These are phyloP conservation scores for Hypoxylon lienhwacheense DNA, from an alignment of 495 filamentous ascomycete species.

Conservation along the genomic window DNA sequence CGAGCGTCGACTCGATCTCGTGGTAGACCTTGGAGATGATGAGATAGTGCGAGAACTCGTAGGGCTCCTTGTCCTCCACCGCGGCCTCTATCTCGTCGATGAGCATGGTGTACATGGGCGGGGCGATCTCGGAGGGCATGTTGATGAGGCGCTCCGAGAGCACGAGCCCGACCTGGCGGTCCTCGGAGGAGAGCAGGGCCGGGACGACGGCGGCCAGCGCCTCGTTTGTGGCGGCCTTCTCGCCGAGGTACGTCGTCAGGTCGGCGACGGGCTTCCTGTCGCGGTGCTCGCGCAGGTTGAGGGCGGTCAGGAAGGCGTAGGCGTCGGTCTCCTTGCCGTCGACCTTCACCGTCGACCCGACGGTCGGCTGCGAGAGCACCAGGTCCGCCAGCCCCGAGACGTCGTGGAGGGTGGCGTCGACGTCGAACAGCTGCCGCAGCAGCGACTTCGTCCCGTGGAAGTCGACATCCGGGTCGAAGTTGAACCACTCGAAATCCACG, in stretches of 20 bases:
- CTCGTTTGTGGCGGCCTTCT: conserved; percentile 58
- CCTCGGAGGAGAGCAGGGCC: conserved; percentile 56
- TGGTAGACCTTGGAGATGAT: conserved; percentile 87
- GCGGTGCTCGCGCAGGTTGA: conserved; percentile 82
- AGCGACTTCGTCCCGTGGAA: conserved; percentile 94
- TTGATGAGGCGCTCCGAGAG: conserved; percentile 93
- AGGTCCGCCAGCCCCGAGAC: conserved; percentile 83
- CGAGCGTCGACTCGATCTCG: conserved; percentile 80
- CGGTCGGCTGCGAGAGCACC: conserved; percentile 81
- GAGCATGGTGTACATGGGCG: conserved; percentile 96
- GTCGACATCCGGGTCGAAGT: conserved; percentile 84
- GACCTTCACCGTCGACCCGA: conserved; percentile 94
- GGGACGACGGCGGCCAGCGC: conserved; percentile 57
- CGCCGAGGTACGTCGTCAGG: conserved; percentile 69
- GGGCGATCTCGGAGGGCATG: conserved; percentile 86
- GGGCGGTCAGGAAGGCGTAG: conserved; percentile 88
- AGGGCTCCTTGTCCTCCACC: conserved; percentile 87
- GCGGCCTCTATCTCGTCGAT: conserved; percentile 90
- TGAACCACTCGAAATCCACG: conserved; percentile 98
- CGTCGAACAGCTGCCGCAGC: conserved; percentile 90
- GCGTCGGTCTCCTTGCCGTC: conserved; percentile 93
- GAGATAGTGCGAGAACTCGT: conserved; percentile 90
- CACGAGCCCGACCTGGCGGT: conserved; percentile 70
- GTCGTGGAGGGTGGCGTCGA: conserved; percentile 80
- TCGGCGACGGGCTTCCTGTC: conserved; percentile 69